Conservation (phyloP, 306 rosid genomes). For the Vicia villosa region DNA sequence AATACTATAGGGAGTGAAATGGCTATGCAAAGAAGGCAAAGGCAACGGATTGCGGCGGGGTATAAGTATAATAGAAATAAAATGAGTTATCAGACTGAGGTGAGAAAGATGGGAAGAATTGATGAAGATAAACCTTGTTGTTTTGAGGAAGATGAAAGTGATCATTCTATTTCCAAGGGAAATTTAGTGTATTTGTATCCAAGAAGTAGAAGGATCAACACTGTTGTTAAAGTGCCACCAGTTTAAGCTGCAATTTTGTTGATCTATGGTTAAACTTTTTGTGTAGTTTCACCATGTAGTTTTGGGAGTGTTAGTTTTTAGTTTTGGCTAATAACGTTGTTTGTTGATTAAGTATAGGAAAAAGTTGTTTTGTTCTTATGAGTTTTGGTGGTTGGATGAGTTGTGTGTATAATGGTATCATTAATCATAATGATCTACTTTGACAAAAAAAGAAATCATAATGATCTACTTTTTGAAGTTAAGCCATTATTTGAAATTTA, state of each 20-base stretch:
- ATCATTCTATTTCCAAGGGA: slow-evolving; percentile 13
- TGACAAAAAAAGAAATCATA: not conserved
- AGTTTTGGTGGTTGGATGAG: not conserved
- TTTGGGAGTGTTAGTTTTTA: not conserved
- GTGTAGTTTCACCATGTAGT: not conserved
- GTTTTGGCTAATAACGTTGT: not conserved
- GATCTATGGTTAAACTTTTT: slow-evolving; percentile 2
- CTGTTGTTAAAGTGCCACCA: not conserved
- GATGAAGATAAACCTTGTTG: slow-evolving; percentile 59
- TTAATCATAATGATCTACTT: not conserved
- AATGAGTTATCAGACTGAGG: slow-evolving; percentile 42
- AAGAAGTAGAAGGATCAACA: slow-evolving; percentile 31
- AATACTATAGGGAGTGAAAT: not conserved
- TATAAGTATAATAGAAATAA: slow-evolving; percentile 38
- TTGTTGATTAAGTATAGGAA: not conserved
- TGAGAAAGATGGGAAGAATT: slow-evolving; percentile 52
- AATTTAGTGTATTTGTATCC: slow-evolving; percentile 34
- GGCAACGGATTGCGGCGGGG: not conserved
- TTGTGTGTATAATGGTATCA: not conserved
- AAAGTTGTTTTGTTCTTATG: not conserved
- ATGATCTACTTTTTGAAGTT: not conserved
- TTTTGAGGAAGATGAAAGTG: slow-evolving; percentile 44
- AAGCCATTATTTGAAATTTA: not conserved
- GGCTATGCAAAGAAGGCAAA: not conserved
- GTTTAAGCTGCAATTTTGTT: not conserved